phyloP scores from a whole-genome alignment of 2,329 filamentous ascomycete species.

The Beauveria sp. region DNA sequence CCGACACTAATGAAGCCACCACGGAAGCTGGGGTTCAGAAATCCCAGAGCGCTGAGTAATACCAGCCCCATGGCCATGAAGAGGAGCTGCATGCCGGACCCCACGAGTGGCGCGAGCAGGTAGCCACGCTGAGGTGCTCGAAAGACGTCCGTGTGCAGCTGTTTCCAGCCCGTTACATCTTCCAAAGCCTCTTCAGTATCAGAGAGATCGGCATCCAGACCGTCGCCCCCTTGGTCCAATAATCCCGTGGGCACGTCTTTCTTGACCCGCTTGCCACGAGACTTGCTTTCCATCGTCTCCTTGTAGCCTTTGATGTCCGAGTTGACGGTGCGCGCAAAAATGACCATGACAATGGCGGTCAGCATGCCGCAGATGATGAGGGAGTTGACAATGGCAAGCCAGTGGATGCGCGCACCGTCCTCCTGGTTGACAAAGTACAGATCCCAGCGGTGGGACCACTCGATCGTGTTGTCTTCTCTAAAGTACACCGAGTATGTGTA shows the following conservation, averaged over 20 bases:
- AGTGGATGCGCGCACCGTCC: constrained; percentile 74
- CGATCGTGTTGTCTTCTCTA: constrained; percentile 69
- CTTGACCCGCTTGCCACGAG: constrained; percentile 49
- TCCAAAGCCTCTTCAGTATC: constrained; percentile 56
- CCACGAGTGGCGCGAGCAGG: constrained; percentile 71
- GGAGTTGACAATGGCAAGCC: constrained; percentile 83
- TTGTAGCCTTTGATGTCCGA: constrained; percentile 71
- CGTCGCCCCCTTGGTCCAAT: constrained; percentile 51
- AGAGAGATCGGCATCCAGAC: constrained; percentile 49
- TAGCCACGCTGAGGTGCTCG: constrained; percentile 62
- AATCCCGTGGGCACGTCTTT: constrained; percentile 52
- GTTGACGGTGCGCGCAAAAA: constrained; percentile 69
- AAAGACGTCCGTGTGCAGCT: constrained; percentile 84
- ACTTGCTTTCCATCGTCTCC: constrained; percentile 58
- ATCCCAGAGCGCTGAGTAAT: constrained; percentile 63
- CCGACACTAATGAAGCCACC: constrained; percentile 83
- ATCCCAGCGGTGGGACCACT: constrained; percentile 83
- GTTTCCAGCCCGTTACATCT: constrained; percentile 81
- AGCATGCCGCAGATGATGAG: constrained; percentile 74
- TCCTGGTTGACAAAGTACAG: constrained; percentile 85
- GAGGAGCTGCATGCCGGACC: constrained; percentile 78
- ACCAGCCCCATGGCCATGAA: constrained; percentile 73
- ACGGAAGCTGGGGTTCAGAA: constrained; percentile 82
- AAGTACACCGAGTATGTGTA: constrained; percentile 91
- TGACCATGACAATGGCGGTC: constrained; percentile 72